Base-by-base conservation (phyloP, 2,329 filamentous ascomycete species). In the Diaporthe humulicola region DNA sequence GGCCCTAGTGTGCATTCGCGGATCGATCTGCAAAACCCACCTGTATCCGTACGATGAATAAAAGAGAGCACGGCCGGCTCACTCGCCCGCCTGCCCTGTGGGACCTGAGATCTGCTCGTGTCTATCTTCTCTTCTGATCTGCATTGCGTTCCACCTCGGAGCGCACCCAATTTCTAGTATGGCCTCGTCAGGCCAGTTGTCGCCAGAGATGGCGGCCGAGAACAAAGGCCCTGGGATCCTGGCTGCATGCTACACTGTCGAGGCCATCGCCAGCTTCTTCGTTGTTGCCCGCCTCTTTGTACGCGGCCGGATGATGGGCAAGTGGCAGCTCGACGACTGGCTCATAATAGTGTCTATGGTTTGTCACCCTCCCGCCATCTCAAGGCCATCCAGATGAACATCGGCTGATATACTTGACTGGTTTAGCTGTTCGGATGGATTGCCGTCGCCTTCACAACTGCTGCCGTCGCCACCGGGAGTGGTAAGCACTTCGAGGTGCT, bases 401-500 rank as follows among this genome's bases (percentile, higher is more conserved):
- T 22, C 54, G n/a, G 9, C n/a, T 69, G 33, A 54, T 28, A 54
- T 22, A 2, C 2, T 22, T 28, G 22, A 17, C 58, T n/a, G 19
- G 9, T 42, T 19, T 40, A 85, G 81, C 66, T 83, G 5, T 79
- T 82, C 45, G 80, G 81, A 6, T 80, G 84, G 77, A 71, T 78
- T 54, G 84, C 83, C 30, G 81, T 84, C 1, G 81, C 74, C 10
- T 74, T 86, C 17, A 81, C 81, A 12, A 78, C 79, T 9, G 83
- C 83, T 14, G 64, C 64, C 48, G 82, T 87, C 12, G 54, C 69
- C 0, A 76, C 80, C 25, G 86, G 86, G 6, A 85, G 83, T 70
- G 86, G 86, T 2, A 80, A 81, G 61, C 85, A 88, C 76, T 80
- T 83, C 38, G 76, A 74, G 19, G 78, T 81, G 0, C 78, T 87